phyloP scores from a whole-genome alignment of 1,284 basidiomycete species.

The Cryptococcus hybrid region DNA sequence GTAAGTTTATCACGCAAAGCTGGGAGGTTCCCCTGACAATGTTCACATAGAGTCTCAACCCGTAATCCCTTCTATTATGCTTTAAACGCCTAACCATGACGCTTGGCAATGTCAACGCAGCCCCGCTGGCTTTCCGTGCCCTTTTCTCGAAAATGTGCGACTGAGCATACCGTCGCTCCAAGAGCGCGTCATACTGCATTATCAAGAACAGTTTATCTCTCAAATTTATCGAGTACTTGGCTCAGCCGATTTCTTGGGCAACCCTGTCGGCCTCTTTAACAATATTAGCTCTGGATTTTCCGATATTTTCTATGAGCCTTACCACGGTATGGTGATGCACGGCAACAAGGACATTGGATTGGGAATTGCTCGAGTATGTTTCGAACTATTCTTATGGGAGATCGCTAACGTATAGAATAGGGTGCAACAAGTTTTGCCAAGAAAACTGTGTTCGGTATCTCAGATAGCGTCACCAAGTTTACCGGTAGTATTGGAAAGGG shows the following conservation, averaged over 20 bases:
- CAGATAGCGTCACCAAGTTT: conserved; percentile 95
- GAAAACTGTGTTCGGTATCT: conserved; percentile 96
- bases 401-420: conserved; percentile 46
- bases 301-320: conserved; percentile 99
- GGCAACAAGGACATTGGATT: conserved; percentile 94
- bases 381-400: background rate
- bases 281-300: conserved; percentile 99
- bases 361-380: conserved; percentile 85
- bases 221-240: conserved; percentile 96
- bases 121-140: conserved; percentile 92
- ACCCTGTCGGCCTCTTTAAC: conserved; percentile 93
- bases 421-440: conserved; percentile 98
- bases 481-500: conserved; percentile 98
- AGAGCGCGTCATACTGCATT: conserved; percentile 85
- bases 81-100: conserved; percentile 97
- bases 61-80: conserved; percentile 92
- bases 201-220: conserved; percentile 87
- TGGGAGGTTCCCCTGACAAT: conserved; percentile 1
- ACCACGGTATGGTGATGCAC: conserved; percentile 95
- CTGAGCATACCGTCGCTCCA: conserved; percentile 81
- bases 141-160: conserved; percentile 92
- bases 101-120: conserved; percentile 94
- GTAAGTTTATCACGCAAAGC: conserved; percentile 55
- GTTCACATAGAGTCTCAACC: conserved; percentile 61
- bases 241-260: conserved; percentile 82